Evolutionary conservation across 2,329 filamentous ascomycete species (phyloP).

Genomic region (Ophiostoma montium): DNA sequence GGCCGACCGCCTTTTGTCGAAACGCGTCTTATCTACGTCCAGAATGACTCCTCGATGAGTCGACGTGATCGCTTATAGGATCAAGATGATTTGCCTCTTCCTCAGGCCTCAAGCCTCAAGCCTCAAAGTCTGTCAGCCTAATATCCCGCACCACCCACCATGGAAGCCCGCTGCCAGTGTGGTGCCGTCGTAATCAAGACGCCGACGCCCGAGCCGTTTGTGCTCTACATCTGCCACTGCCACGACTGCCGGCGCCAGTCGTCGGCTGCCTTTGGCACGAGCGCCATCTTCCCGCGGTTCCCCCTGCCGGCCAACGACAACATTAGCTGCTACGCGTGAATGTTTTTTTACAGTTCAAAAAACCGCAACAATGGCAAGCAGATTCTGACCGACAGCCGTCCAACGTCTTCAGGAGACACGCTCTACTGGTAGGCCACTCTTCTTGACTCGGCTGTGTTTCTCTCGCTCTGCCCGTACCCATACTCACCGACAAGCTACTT

Average conservation of each 20-base stretch:
- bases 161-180: slow-evolving; percentile 15
- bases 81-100: background rate
- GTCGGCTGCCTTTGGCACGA: slow-evolving; percentile 45
- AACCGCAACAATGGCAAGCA: background rate
- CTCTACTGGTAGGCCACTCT: slow-evolving; percentile 29
- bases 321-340: slow-evolving; percentile 32
- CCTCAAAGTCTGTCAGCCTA: no score
- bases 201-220: slow-evolving; percentile 11
- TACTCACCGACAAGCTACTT: slow-evolving; percentile 35
- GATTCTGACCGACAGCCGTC: slow-evolving; percentile 27
- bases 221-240: slow-evolving; percentile 16
- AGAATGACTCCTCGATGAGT: slow-evolving; percentile 4
- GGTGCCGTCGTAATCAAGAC: slow-evolving; percentile 14
- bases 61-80: background rate
- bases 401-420: slow-evolving; percentile 39
- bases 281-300: slow-evolving; percentile 57
- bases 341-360: no score
- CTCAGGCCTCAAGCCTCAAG: no score
- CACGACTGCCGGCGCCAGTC: slow-evolving; percentile 14
- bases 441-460: no score
- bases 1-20: no score
- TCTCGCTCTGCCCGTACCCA: no score
- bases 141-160: background rate
- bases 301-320: slow-evolving; percentile 33
- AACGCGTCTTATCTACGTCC: background rate